A percentile compares a stretch with the other conserved stretches of the same genome.
phyloP scores from a whole-genome alignment of 2,329 filamentous ascomycete species.

The Lasiodiplodia sp. region DNA sequence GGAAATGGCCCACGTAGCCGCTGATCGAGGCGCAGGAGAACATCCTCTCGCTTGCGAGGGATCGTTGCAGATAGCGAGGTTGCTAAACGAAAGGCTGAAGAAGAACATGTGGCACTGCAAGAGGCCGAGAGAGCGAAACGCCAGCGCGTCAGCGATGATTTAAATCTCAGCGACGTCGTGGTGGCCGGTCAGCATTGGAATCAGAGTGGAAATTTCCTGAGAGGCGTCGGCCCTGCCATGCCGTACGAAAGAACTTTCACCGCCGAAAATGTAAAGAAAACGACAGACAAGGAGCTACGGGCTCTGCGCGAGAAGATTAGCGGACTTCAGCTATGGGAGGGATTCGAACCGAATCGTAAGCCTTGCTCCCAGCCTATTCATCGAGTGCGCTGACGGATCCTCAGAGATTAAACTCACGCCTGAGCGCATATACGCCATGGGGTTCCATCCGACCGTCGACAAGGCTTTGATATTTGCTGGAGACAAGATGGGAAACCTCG shows the following conservation, averaged over 20 bases:
- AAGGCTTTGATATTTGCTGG: conserved; percentile 92
- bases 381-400: background rate
- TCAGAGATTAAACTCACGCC: conserved; percentile 89
- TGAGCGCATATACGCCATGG: conserved; percentile 84
- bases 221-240: conserved; percentile 74
- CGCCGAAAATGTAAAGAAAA: conserved; percentile 81
- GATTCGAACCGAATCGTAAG: conserved; percentile 80
- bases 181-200: conserved; percentile 83
- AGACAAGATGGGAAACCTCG: conserved; percentile 90
- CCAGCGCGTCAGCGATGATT: conserved; percentile 69
- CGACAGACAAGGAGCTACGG: conserved; percentile 77
- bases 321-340: conserved; percentile 78
- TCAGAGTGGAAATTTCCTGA: conserved; percentile 70
- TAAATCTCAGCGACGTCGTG: conserved; percentile 78
- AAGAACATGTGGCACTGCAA: conserved; percentile 64
- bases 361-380: background rate
- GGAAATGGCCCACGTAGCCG: background rate
- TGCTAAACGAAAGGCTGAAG: conserved; percentile 72
- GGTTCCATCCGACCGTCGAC: conserved; percentile 84
- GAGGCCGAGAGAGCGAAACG: conserved; percentile 68
- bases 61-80: conserved; percentile 72
- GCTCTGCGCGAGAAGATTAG: conserved; percentile 79
- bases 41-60: conserved; percentile 68
- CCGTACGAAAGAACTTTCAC: conserved; percentile 86
- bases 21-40: conserved; percentile 44